Base-by-base conservation (phyloP, 75 land plant species). In the Pinus tabuliformis region DNA sequence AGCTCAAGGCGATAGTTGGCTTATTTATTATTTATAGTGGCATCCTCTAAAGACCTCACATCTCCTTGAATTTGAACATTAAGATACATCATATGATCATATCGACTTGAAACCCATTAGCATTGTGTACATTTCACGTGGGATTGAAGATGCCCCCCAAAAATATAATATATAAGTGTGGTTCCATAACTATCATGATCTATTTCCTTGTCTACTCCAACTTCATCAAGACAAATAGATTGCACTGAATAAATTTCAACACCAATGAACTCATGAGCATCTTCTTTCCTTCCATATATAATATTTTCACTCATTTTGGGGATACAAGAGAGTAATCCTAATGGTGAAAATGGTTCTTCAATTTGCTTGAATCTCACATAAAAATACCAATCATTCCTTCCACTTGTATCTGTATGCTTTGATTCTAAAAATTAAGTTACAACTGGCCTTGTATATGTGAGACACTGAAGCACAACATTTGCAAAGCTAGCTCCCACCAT, bases 401-500 rank as follows among this genome's bases (percentile, higher is more conserved):
- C 73, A 42, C 94, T 91, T 89, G 83, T 82, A 83, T 59, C 76
- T 9, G 33, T 62, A 62, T 96, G 97, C 73, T 81, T 85, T 76
- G 84, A 81, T 66, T 87, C 89, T 76, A 91, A 79, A 45, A 96
- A 75, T 66, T 91, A 96, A 62, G 97, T 94, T 79, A 89, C 84
- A 74, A 96, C 86, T 73, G 97, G 97, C 33, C 87, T 77, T 14
- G 97, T 96, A 56, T 78, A 84, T 21, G 88, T 70, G 63, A 96
- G 87, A 76, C 97, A 94, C 73, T 96, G 99, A 13, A 96, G 81
- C 70, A 96, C 89, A 70, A 96, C 99, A 86, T 94, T 96, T 15
- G 95, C 99, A 89, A 91, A 96, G 87, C 97, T 94, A 92, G 84
- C 92, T 95, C 72, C 98, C 98, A 82, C 91, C 87, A 80, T 95